Percentiles rank a stretch among this genome's conserved stretches.
Conservation (phyloP, 2,329 filamentous ascomycete genomes). For the Rhynchosporium graminicola region DNA sequence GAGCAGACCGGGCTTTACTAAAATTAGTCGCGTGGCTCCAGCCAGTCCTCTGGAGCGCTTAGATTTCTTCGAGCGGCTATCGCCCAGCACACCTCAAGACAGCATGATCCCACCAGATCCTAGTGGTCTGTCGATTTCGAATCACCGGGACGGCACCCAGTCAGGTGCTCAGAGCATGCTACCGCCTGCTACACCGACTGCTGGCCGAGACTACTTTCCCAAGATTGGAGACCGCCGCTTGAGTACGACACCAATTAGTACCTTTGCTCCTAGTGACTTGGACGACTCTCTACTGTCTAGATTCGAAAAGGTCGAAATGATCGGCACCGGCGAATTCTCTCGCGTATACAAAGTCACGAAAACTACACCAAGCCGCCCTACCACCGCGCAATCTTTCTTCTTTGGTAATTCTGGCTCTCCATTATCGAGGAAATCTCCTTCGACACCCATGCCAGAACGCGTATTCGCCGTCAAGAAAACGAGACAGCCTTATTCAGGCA, state of each 20-base stretch:
- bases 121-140: slow-evolving; percentile 80
- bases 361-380: slow-evolving; percentile 38
- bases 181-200: slow-evolving; percentile 80
- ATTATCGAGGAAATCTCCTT: slow-evolving; percentile 51
- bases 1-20: slow-evolving; percentile 52
- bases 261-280: slow-evolving; percentile 68
- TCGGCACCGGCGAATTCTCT: slow-evolving; percentile 91
- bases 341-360: slow-evolving; percentile 80
- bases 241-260: slow-evolving; percentile 68
- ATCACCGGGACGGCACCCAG: slow-evolving; percentile 45
- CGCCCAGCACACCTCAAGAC: slow-evolving; percentile 80
- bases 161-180: slow-evolving; percentile 46
- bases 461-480: slow-evolving; percentile 96
- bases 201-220: slow-evolving; percentile 55
- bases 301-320: slow-evolving; percentile 78
- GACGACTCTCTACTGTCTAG: slow-evolving; percentile 72
- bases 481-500: slow-evolving; percentile 74
- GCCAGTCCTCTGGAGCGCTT: slow-evolving; percentile 62
- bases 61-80: slow-evolving; percentile 50
- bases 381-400: slow-evolving; percentile 45
- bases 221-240: slow-evolving; percentile 60
- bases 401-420: slow-evolving; percentile 48
- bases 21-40: slow-evolving; percentile 52
- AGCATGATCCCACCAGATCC: slow-evolving; percentile 75
- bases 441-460: slow-evolving; percentile 54